Base-by-base conservation (phyloP, 768 basidiomycete species). In the Amanita molliuscula region DNA sequence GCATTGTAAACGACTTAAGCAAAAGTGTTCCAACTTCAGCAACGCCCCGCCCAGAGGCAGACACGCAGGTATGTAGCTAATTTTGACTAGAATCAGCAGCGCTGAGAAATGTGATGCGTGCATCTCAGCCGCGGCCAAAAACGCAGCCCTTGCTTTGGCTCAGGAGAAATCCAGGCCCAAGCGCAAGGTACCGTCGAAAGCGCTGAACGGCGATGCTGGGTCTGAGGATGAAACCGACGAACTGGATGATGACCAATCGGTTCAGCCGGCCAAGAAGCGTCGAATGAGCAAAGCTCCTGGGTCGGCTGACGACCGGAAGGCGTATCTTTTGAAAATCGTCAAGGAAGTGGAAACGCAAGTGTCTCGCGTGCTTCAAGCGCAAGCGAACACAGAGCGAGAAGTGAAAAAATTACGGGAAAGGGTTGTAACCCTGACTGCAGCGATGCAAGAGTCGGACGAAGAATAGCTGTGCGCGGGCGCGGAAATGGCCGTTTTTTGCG, bases 21-120 rank as follows among this genome's bases (percentile, higher is more conserved):
- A 72, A 58, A 71, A 70, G 59, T 74, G 72, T 56, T 70, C 71
- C 20, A 74, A 74, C 54, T 68, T 66, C 59, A 50, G 33, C n/a
- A 68, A 66, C 35, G 70, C 68, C 29, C 68, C 72, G 44, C 67
- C 68, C 29, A 67, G 70, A 44, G 68, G 70, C 28, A 66, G 66
- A 56, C 67, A 68, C 54, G 64, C 68, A 51, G 62, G 67, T 65
- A 48, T 54, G 28, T 21, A 10, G 45, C 36, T 21, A 1, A 49
- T 37, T 46, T 26, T 9, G 26, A 15, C 15, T 16, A 25, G n/a
- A 34, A 18, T 21, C n/a, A 37, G 51, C 16, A 10, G 26, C 36
- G 11, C 44, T 41, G 11, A 36, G n/a, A 23, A 37, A 6, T n/a
- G 20, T 8, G 13, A 36, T 47, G 48, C 26, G 25, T 26, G 23